Evolutionary conservation across 2,329 filamentous ascomycete species (phyloP).

Genomic region (Ascomycota sp.): DNA sequence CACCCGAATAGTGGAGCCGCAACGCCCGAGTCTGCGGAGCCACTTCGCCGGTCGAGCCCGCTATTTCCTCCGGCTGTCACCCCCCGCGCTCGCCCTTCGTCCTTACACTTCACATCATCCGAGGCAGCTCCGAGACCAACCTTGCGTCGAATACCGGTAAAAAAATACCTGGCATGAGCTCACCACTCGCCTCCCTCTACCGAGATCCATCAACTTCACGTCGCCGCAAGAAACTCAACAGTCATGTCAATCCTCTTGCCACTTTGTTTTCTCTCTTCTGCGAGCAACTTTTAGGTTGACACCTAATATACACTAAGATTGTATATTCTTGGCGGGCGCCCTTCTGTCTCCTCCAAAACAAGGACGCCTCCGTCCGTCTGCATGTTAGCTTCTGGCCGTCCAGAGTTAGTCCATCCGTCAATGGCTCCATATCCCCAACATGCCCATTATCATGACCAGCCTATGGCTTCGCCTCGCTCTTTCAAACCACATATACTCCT

Average conservation of each 20-base stretch:
- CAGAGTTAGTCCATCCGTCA: background rate
- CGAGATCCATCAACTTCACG: too few species aligned
- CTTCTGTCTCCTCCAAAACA: conserved; percentile 8
- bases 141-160: too few species aligned
- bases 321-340: conserved; percentile 2
- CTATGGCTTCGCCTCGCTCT: background rate
- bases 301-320: conserved; percentile 5
- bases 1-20: too few species aligned
- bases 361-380: conserved; percentile 2
- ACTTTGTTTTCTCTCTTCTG: background rate
- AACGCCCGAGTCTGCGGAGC: too few species aligned
- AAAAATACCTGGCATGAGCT: too few species aligned
- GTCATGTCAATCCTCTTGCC: background rate
- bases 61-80: too few species aligned
- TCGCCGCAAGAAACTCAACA: background rate
- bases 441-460: background rate
- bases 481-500: background rate
- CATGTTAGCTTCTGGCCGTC: background rate
- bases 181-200: too few species aligned
- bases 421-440: background rate
- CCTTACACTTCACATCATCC: too few species aligned
- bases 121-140: too few species aligned
- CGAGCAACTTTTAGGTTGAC: too few species aligned
- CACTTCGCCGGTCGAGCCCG: too few species aligned
- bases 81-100: too few species aligned